phyloP scores from a whole-genome alignment of 2,329 filamentous ascomycete genomes.

The Nigrospora oryzae region DNA sequence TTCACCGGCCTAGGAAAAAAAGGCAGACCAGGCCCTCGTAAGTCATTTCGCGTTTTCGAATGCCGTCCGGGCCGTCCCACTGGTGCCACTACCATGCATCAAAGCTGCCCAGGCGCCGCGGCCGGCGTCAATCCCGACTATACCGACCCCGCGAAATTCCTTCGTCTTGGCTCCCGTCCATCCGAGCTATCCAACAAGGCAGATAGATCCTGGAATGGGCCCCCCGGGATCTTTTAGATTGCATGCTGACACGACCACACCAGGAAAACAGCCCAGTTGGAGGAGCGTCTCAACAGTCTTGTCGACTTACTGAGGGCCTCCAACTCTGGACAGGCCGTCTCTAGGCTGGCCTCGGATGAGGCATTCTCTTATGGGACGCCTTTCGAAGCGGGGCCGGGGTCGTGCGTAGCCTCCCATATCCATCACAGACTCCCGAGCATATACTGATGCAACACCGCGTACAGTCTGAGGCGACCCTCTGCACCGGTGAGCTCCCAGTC shows the following conservation, averaged over 20 bases:
- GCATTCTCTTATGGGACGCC: neutral
- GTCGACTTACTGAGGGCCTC: conserved; percentile 37
- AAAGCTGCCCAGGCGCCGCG: too few species aligned
- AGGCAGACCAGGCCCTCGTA: conserved; percentile 41
- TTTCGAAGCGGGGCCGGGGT: too few species aligned
- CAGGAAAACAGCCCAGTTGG: conserved; percentile 40
- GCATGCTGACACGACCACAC: neutral
- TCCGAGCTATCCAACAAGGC: neutral
- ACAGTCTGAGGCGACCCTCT: neutral
- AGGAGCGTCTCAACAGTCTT: conserved; percentile 39
- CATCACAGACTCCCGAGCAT: too few species aligned
- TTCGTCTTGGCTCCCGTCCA: neutral
- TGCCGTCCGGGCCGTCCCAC: neutral
- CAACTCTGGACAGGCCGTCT: conserved; percentile 4
- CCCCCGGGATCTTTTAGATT: neutral
- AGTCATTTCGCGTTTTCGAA: conserved; percentile 14
- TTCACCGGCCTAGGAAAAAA: conserved; percentile 43
- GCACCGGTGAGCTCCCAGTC: neutral
- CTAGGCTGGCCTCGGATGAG: neutral
- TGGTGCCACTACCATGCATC: too few species aligned
- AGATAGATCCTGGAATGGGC: too few species aligned
- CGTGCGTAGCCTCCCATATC: too few species aligned
- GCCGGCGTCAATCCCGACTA: too few species aligned
- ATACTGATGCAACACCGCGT: too few species aligned
- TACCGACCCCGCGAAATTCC: neutral